Conservation (phyloP, 192 early-diverging fungal species). For the Coemansia sp. region DNA sequence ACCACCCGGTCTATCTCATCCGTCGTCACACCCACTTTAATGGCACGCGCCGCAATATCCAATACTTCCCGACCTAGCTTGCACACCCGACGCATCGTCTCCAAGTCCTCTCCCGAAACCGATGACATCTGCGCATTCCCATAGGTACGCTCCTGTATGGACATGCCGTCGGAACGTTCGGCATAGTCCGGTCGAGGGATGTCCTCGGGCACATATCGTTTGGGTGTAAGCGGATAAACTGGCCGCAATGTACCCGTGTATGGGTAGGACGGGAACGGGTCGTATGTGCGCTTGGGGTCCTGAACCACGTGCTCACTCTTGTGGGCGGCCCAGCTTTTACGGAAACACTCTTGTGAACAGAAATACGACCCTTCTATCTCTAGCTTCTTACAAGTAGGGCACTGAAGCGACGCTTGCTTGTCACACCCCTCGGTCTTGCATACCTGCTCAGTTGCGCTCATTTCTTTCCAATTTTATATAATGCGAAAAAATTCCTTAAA, state of each 20-base stretch:
- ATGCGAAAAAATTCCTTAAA: background rate
- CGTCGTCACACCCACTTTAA: slow-evolving; percentile 83
- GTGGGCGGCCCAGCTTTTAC: slow-evolving; percentile 60
- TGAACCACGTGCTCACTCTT: slow-evolving; percentile 32
- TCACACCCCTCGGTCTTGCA: slow-evolving; percentile 59
- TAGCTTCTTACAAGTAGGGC: slow-evolving; percentile 77
- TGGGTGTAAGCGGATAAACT: slow-evolving; percentile 72
- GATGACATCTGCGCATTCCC: slow-evolving; percentile 70
- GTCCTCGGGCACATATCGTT: slow-evolving; percentile 60
- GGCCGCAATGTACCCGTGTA: slow-evolving; percentile 72
- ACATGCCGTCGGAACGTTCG: slow-evolving; percentile 58
- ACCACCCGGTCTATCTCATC: slow-evolving; percentile 95
- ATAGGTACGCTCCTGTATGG: slow-evolving; percentile 71
- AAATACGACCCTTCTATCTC: slow-evolving; percentile 66
- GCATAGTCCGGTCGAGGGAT: slow-evolving; percentile 77
- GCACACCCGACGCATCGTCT: slow-evolving; percentile 77
- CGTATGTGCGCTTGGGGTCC: slow-evolving; percentile 43
- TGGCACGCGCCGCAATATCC: slow-evolving; percentile 76
- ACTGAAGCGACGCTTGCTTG: slow-evolving; percentile 69
- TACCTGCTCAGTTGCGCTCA: slow-evolving; percentile 14
- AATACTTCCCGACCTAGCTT: slow-evolving; percentile 84
- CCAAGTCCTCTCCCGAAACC: slow-evolving; percentile 70
- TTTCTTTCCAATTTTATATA: background rate
- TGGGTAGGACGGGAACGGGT: slow-evolving; percentile 60
- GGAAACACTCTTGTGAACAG: slow-evolving; percentile 81